Percentiles rank a stretch among this genome's conserved stretches.
Conservation (phyloP, 345 rosid species). For the Brassica napus region Da-Ae NC_063451.1:44447001-44447500, state of each 20-base stretch:
- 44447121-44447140: slow-evolving; percentile 20
- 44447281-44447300: slow-evolving; percentile 93
- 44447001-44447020: slow-evolving; percentile 49
- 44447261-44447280: slow-evolving; percentile 88
- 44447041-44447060: slow-evolving; percentile 73
- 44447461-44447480: too few relatives aligned
- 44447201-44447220: slow-evolving; percentile 65
- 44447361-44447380: too few relatives aligned
- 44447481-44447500: too few relatives aligned
- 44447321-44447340: not conserved
- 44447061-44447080: slow-evolving; percentile 82
- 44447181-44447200: not conserved
- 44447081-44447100: slow-evolving; percentile 79
- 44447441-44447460: too few relatives aligned
- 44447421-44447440: too few relatives aligned
- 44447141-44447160: not conserved
- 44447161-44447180: not conserved
- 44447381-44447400: too few relatives aligned
- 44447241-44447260: slow-evolving; percentile 88
- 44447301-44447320: slow-evolving; percentile 61
- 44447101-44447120: slow-evolving; percentile 47
- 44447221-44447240: slow-evolving; percentile 86
- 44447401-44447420: too few relatives aligned
- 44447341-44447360: not conserved
- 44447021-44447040: slow-evolving; percentile 92